These are phyloP conservation scores for Hebeloma cylindrosporum DNA, from an alignment of 768 basidiomycete species.

Conservation along the genomic window DNA sequence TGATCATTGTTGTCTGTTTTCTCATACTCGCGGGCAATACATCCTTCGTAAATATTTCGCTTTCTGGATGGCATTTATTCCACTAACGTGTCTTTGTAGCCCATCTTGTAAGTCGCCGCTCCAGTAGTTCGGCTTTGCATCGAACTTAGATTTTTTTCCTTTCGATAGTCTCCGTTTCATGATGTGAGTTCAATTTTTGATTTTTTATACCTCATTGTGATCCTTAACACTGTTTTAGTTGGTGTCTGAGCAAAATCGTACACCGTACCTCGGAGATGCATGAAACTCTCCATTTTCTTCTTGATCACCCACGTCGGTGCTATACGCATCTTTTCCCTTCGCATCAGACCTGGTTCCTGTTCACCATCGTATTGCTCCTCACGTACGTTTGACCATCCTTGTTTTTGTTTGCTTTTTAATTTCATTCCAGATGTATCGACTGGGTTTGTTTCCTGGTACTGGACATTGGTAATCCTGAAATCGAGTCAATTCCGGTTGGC, in stretches of 20 bases:
- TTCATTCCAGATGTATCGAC: conserved; percentile 62
- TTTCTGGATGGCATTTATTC: background rate
- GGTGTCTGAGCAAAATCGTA: conserved; percentile 65
- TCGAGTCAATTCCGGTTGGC: conserved; percentile 68
- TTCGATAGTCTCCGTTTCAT: conserved; percentile 66
- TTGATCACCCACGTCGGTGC: conserved; percentile 93
- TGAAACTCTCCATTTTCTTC: conserved; percentile 86
- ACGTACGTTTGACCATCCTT: conserved; percentile 50
- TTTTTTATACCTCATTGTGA: background rate
- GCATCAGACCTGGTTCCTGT: conserved; percentile 91
- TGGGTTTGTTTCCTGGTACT: conserved; percentile 90
- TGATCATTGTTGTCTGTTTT: conserved; percentile 71
- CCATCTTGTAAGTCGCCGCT: conserved; percentile 69
- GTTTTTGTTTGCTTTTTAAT: background rate
- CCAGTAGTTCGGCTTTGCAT: background rate
- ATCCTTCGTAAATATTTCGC: conserved; percentile 68
- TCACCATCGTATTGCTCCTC: conserved; percentile 63
- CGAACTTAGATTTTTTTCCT: background rate
- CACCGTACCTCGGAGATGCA: conserved; percentile 56
- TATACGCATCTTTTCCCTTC: conserved; percentile 90
- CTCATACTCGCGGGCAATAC: conserved; percentile 92
- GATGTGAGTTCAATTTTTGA: conserved; percentile 55
- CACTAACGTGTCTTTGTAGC: conserved; percentile 44
- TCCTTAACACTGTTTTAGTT: conserved; percentile 46
- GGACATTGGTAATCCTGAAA: conserved; percentile 76